A percentile compares a stretch with the other conserved stretches of the same genome.
phyloP scores from a whole-genome alignment of 2,329 filamentous ascomycete species.

The Trichoderma koningii region DNA sequence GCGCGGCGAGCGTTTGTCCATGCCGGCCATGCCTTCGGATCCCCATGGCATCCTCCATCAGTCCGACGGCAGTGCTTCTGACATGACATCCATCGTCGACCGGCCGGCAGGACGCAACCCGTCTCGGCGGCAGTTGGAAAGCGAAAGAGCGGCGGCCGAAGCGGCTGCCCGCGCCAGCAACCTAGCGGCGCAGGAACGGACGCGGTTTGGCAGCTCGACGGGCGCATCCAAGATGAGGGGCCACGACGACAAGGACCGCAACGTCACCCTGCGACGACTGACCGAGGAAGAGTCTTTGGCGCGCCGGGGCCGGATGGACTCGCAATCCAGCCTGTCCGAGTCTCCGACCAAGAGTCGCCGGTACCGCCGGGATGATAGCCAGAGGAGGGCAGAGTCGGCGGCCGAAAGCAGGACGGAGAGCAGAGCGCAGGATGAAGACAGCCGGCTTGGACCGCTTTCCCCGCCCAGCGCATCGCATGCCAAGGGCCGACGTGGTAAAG shows the following conservation, averaged over 20 bases:
- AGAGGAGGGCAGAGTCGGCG: slow-evolving; percentile 49
- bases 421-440: slow-evolving; percentile 43
- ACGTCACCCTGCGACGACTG: slow-evolving; percentile 62
- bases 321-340: slow-evolving; percentile 61
- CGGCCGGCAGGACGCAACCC: slow-evolving; percentile 48
- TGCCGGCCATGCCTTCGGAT: slow-evolving; percentile 59
- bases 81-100: slow-evolving; percentile 38
- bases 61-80: slow-evolving; percentile 38
- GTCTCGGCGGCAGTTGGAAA: slow-evolving; percentile 50
- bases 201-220: slow-evolving; percentile 45
- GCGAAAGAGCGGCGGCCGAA: slow-evolving; percentile 49
- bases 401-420: slow-evolving; percentile 53
- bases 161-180: slow-evolving; percentile 51
- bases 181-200: slow-evolving; percentile 51
- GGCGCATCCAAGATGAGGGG: slow-evolving; percentile 59
- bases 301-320: slow-evolving; percentile 50
- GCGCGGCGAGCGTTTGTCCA: slow-evolving; percentile 42
- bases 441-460: slow-evolving; percentile 47
- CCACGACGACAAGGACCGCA: slow-evolving; percentile 61
- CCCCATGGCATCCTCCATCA: slow-evolving; percentile 47
- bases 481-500: slow-evolving; percentile 53
- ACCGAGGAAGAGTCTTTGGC: slow-evolving; percentile 61
- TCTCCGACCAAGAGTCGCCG: slow-evolving; percentile 48
- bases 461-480: slow-evolving; percentile 61
- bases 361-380: slow-evolving; percentile 58